phyloP scores from a whole-genome alignment of 306 rosid genomes.

The Pyrus pyrifolia region DNA sequence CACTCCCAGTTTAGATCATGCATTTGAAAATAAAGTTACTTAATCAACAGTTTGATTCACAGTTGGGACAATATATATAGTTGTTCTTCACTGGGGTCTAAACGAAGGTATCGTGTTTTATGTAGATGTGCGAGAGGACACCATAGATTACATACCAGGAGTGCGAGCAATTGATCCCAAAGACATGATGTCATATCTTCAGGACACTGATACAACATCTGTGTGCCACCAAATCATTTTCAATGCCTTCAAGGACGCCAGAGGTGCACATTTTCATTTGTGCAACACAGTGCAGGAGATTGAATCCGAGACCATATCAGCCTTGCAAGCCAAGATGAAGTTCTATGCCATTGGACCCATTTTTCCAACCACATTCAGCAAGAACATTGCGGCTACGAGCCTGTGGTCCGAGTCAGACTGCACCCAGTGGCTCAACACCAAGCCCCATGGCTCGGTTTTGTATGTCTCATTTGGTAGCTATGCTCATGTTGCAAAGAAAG shows the following conservation, averaged over 20 bases:
- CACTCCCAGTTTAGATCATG: too few species aligned
- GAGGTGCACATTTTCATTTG: conserved; percentile 35
- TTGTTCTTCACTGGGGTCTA: too few species aligned
- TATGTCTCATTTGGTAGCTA: conserved; percentile 59
- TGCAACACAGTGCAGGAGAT: conserved; percentile 48
- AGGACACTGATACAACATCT: conserved; percentile 24
- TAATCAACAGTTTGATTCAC: neutral
- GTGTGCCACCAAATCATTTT: conserved; percentile 36
- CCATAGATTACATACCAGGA: conserved; percentile 56
- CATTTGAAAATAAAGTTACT: too few species aligned
- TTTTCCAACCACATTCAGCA: conserved; percentile 38
- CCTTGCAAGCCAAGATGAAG: conserved; percentile 19
- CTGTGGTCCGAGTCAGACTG: conserved; percentile 58
- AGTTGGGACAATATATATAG: neutral
- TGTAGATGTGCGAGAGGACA: conserved; percentile 32
- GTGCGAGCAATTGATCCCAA: conserved; percentile 39
- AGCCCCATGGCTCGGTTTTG: conserved; percentile 40
- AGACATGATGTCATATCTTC: conserved; percentile 49
- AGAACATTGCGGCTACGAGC: conserved; percentile 37
- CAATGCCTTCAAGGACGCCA: conserved; percentile 33
- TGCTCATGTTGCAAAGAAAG: conserved; percentile 32
- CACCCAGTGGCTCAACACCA: conserved; percentile 51
- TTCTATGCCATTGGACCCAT: conserved; percentile 60
- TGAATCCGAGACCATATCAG: conserved; percentile 31
- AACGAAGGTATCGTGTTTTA: too few species aligned